Evolutionary conservation across 2,329 filamentous ascomycete species (phyloP), one percentile per base, ranked within the genome.

Genomic region (Didymosphaeria variabile): DNA sequence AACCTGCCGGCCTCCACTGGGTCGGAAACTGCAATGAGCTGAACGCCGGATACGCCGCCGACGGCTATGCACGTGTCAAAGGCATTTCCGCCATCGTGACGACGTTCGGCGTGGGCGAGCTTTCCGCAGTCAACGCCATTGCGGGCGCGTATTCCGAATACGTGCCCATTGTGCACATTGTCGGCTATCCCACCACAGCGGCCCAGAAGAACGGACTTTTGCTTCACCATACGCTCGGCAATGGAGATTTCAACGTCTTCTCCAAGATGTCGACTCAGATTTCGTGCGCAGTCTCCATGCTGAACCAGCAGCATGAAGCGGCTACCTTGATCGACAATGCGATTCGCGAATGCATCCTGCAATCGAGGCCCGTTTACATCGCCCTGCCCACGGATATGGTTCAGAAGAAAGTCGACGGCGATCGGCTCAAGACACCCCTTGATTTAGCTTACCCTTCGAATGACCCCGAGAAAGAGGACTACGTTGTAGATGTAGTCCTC

Each of bases 321-420:
- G 89, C 92, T 10, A 81, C 83, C 15, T 87, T 93, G 71, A 94
- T 97, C 68, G 93, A 97, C 75, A 85, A 91, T 70, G 88, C 90
- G 3, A 84, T 97, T 31, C 86, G 86, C 34, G 85, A 93, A 78
- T 95, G 92, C 76, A 92, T 87, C 81, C 79, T 92, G 47, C 83
- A 86, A 59, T 92, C 89, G 62, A 86, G 91, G 21, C 93, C 93
- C 2, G 91, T 96, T 53, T 97, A 97, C 79, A 88, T 97, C 69
- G 90, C 90, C 74, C 82, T 97, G 9, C 92, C 93, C 2, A 92
- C 91, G 17, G 92, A 97, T 74, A 91, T 95, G 84, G 88, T 91
- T 10, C 82, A 88, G 67, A 86, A 88, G 75, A 91, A 94, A 79
- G 81, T 97, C 26, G 90, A 94, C 73, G 92, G 91, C 38, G 84